Evolutionary conservation across 495 filamentous ascomycete genomes (phyloP).

Genomic region (Umbilicaria muhlenbergii): DNA sequence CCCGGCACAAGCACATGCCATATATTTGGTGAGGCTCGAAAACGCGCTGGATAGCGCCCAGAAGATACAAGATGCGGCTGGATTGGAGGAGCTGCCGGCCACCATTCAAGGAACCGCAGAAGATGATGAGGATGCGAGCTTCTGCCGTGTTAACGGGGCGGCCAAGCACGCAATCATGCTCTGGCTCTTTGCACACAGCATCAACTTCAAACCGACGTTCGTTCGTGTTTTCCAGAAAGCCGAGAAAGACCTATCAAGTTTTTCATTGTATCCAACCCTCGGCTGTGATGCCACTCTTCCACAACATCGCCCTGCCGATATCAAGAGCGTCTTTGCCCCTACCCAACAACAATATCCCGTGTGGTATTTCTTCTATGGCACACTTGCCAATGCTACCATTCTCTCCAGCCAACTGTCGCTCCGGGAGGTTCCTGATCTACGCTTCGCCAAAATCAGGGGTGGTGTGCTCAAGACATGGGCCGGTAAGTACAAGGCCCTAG

Average conservation of each 20-base stretch:
- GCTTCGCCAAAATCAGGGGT: slow-evolving; percentile 12
- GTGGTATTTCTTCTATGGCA: slow-evolving; percentile 29
- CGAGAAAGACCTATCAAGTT: slow-evolving; percentile 19
- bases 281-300: slow-evolving; percentile 25
- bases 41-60: slow-evolving; percentile 3
- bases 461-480: slow-evolving; percentile 21
- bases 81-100: background rate
- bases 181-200: slow-evolving; percentile 3
- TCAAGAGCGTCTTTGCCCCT: background rate
- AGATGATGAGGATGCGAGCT: slow-evolving; percentile 2
- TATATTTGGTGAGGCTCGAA: slow-evolving; percentile 18
- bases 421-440: slow-evolving; percentile 2
- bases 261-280: slow-evolving; percentile 22
- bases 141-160: slow-evolving; percentile 12
- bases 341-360: slow-evolving; percentile 25
- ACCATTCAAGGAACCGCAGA: slow-evolving; percentile 7
- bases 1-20: background rate
- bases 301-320: slow-evolving; percentile 5
- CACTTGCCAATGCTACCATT: slow-evolving; percentile 14
- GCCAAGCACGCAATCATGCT: slow-evolving; percentile 8
- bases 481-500: slow-evolving; percentile 25
- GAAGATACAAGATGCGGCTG: slow-evolving; percentile 9
- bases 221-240: slow-evolving; percentile 16
- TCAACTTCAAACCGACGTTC: slow-evolving; percentile 15
- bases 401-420: slow-evolving; percentile 12